Evolutionary conservation across 805 yeast genomes (phyloP), one percentile per base, ranked within the genome.

Genomic region (Wickerhamiella allomyrinae): DNA sequence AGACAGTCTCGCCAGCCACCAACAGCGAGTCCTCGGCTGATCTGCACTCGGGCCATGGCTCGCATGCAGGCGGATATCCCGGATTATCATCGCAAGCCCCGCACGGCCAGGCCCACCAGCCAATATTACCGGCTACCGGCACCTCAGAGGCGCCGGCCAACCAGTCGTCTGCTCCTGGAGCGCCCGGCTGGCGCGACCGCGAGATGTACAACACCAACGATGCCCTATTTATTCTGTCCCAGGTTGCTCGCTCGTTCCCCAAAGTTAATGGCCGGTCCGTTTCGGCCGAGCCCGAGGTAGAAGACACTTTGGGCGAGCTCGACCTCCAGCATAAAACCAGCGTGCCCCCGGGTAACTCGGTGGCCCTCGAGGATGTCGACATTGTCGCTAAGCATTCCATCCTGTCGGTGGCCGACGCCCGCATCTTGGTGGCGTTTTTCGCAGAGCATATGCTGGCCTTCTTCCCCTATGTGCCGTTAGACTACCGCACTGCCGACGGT

Each of bases 361-460:
- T 35, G 5, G 6, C 20, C 19, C 21, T 83, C 14, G 60, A 74
- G 0, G 77, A 72, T 49, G 71, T 79, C 36, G 84, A 77, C 49
- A 77, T 83, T 38, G 79, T 81, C 3, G 60, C 64, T 3, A 49
- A 48, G 9, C 58, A 62, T 2, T 73, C 73, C 19, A 67, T 84
- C 40, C 54, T 87, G 13, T 66, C 80, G 0, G 85, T 74, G 47
- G 56, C 52, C 1, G 63, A 59, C 27, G 55, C 59, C 10, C 40
- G 49, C 21, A 33, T 45, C n/a, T 49, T 63, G n/a, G 51, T 59
- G 10, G 41, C 45, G 11, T 57, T 49, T 41, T 87, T 82, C 59
- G 83, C 83, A 57, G 58, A 73, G 3, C 74, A 85, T 3, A 72
- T 87, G 76, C 93, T 84, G 58, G 95, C 95, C 2, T 87, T 76